A percentile compares a stretch with the other conserved stretches of the same genome.
Conservation (phyloP, 192 early-diverging fungal genomes). For the Coemansia aciculifera region DNA sequence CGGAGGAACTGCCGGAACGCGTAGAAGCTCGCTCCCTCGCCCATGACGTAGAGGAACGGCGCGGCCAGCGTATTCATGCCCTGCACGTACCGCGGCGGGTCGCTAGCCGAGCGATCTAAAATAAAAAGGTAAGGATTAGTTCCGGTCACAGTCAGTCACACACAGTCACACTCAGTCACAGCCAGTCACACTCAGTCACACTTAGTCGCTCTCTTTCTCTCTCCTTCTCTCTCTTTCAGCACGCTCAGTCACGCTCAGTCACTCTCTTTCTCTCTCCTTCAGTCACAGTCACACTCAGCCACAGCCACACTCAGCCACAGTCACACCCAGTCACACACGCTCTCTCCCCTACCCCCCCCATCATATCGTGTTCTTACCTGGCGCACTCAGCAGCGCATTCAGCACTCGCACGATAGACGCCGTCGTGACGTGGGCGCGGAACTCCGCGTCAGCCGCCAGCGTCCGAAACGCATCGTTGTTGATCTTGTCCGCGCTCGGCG, state of each 20-base stretch:
- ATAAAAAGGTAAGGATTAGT: too few relatives aligned
- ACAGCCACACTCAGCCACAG: too few relatives aligned
- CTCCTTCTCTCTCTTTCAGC: too few relatives aligned
- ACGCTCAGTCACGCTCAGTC: too few relatives aligned
- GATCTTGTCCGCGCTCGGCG: constrained; percentile 76
- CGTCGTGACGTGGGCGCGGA: constrained; percentile 69
- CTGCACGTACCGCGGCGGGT: constrained; percentile 76
- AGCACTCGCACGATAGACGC: constrained; percentile 75
- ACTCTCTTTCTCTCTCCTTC: too few relatives aligned
- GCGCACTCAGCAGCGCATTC: constrained; percentile 83
- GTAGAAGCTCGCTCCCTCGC: constrained; percentile 89
- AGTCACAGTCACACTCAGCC: too few relatives aligned
- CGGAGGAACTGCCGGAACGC: constrained; percentile 86
- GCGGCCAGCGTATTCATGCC: constrained; percentile 93
- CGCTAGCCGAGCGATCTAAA: constrained; percentile 34
- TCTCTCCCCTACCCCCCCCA: too few relatives aligned
- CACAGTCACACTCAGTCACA: too few relatives aligned
- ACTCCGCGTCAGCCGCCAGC: constrained; percentile 75
- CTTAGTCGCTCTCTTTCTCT: too few relatives aligned
- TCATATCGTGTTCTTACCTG: constrained; percentile 56
- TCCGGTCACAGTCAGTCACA: too few relatives aligned
- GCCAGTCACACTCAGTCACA: too few relatives aligned
- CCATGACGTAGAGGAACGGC: constrained; percentile 89
- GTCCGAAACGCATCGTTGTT: constrained; percentile 90
- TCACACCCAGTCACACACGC: too few relatives aligned